Percentiles rank a stretch among this genome's conserved stretches.
These are phyloP conservation scores for Canavalia gladiata DNA, from an alignment of 306 rosid genomes.

Conservation along the genomic window DNA sequence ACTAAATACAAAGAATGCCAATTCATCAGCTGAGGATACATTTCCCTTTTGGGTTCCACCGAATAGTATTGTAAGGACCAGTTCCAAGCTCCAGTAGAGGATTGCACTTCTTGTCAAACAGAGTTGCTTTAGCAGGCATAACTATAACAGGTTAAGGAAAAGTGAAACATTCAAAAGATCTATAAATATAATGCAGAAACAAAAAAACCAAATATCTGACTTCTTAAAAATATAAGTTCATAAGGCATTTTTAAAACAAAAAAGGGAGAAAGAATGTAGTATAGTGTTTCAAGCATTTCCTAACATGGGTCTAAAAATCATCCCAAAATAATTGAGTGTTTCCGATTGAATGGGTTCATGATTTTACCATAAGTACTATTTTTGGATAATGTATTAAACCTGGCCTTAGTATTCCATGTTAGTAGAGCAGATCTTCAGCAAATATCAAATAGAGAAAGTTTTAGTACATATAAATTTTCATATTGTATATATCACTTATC, in stretches of 20 bases:
- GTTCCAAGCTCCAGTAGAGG: conserved; percentile 95
- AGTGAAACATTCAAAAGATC: conserved; percentile 42
- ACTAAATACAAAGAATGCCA: conserved; percentile 34
- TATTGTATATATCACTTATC: conserved; percentile 14
- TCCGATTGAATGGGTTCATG: conserved; percentile 20
- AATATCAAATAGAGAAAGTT: conserved; percentile 33
- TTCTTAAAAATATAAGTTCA: conserved; percentile 27
- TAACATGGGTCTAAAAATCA: conserved; percentile 38
- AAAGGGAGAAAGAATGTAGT: not conserved
- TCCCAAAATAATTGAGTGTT: conserved; percentile 19
- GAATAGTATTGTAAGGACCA: conserved; percentile 92
- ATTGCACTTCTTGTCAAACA: conserved; percentile 94
- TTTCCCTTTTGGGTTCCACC: conserved; percentile 95
- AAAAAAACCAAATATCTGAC: conserved; percentile 31
- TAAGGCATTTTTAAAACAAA: not conserved
- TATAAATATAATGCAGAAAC: conserved; percentile 28
- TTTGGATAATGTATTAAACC: conserved; percentile 26
- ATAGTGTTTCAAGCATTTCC: conserved; percentile 28
- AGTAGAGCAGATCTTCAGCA: not conserved
- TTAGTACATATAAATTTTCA: conserved; percentile 1
- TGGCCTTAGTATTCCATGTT: not conserved
- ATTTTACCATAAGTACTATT: conserved; percentile 18
- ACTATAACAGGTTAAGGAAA: conserved; percentile 74
- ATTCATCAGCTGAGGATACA: conserved; percentile 71
- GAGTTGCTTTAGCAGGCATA: conserved; percentile 94